Base-by-base conservation (phyloP, 805 yeast genomes). In the Zygoascus biomembranicola region DNA sequence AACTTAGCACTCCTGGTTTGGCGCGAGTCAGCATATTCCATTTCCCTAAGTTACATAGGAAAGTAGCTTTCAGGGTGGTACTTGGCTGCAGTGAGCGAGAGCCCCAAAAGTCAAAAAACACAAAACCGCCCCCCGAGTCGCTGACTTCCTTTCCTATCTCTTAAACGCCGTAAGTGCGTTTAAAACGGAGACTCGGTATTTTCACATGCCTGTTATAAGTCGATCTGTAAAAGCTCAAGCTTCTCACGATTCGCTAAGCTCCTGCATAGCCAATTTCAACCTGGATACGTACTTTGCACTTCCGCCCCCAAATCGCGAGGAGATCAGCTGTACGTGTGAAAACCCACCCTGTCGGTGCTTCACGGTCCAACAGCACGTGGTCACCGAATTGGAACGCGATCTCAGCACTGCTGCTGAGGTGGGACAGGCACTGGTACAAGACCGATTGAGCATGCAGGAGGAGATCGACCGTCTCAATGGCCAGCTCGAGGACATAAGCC, bases 401-500 rank as follows among this genome's bases (percentile, higher is more conserved):
- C 57, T 59, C 35, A 55, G 47, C 20, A 43, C 45, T 5, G 59
- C 62, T 35, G 62, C 59, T 8, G 59, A 59, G 48, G 57, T 55
- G 8, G 62, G 62, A 8, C 57, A 59, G 42, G 62, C 60, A 4
- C 50, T 59, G 32, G 48, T 59, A 16, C 43, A 26, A 13, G 58
- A 51, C 3, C 41, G 52, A 41, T 39, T 35, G 13, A 45, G 45
- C 23, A 37, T 57, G 57, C 52, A 55, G 39, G 39, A 41, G 8
- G 47, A 51, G 9, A 55, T 57, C 26, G 55, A 55, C 13, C 16
- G 13, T 13, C 28, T 57, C 48, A 44, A 49, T 19, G 39, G 43
- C 14, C 43, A 50, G 11, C 48, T 56, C 19, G 55, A 54, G n/a
- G 35, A 11, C 9, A 48, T 58, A 19, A 53, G 46, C 35, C 23